Evolutionary conservation across 495 filamentous ascomycete genomes (phyloP), one percentile per base, ranked within the genome.

Genomic region (Penicillium silybi): DNA sequence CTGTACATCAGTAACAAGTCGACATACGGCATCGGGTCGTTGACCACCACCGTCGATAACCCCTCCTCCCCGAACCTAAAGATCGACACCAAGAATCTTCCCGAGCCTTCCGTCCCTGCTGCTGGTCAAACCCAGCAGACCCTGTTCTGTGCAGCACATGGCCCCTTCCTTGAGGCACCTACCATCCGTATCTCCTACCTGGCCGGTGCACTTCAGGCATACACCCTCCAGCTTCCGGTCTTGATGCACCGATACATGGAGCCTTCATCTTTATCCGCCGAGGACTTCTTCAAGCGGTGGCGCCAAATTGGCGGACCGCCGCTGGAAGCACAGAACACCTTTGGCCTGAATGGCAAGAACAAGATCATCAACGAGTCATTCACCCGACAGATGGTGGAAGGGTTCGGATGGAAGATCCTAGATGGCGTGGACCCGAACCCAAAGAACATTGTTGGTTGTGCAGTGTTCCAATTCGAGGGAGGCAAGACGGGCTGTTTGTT

Each of bases 281-380:
- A 97, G 43, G 93, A 97, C 53, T 99, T 97, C 71, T 99, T 99
- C 76, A 97, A 93, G 75, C 79, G 95, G 18, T 99, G 95, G 95
- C 89, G 93, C 69, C 95, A 99, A 68, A 97, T 99, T 60, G 95
- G 95, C 16, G 90, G 88, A 6, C 78, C 78, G 2, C 88, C 91
- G 6, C 78, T 95, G 10, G 95, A 99, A 64, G 81, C 86, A 0
- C 95, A 99, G 66, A 75, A 80, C 35, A 87, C 97, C 6, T 95
- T 97, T 66, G 85, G 85, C 0, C 54, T 73, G n/a, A 63, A 63
- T 17, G 72, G 75, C 4, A 74, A 76, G 49, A 77, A 72, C 58
- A 81, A 68, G 62, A 67, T 58, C 60, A 80, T 78, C 42, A 72
- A 72, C 46, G 67, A 75, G 45, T 56, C 67, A 3, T 89, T 84